Evolutionary conservation across 805 yeast genomes (phyloP).

Genomic region (Metschnikowia peoriensis): DNA sequence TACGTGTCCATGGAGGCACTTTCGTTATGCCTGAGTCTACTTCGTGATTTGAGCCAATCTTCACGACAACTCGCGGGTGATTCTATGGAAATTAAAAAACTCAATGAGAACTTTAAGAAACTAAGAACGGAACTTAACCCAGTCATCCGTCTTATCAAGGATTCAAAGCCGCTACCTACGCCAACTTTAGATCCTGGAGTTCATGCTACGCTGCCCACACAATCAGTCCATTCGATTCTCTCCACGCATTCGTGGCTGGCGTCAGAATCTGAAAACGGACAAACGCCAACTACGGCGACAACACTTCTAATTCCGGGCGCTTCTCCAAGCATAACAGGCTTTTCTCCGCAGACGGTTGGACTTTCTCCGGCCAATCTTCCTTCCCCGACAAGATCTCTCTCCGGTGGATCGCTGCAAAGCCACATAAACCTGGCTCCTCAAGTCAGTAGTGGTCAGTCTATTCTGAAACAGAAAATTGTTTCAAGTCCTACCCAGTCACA

Average conservation of each 20-base stretch:
- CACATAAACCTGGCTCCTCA: constrained; percentile 1
- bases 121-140: constrained; percentile 67
- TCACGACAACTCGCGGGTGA: constrained; percentile 17
- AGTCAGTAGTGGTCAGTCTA: constrained; percentile 1
- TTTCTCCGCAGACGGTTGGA: constrained; percentile 1
- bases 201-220: constrained; percentile 30
- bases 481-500: constrained; percentile 26
- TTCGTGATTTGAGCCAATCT: constrained; percentile 34
- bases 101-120: constrained; percentile 53
- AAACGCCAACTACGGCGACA: constrained; percentile 8
- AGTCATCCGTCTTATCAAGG: constrained; percentile 58
- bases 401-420: neutral
- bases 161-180: constrained; percentile 65
- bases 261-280: constrained; percentile 11
- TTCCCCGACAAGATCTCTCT: constrained; percentile 1
- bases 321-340: neutral
- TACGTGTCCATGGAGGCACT: constrained; percentile 38
- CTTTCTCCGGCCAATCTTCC: neutral
- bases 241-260: constrained; percentile 16
- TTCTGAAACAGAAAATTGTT: constrained; percentile 3
- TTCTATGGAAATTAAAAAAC: constrained; percentile 32
- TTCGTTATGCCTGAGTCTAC: constrained; percentile 31
- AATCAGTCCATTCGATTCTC: constrained; percentile 15
- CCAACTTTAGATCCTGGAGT: constrained; percentile 50
- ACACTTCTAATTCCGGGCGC: constrained; percentile 5